A percentile compares a stretch with the other conserved stretches of the same genome.
Conservation (phyloP, 164 flowering plant genomes). For the Stephania yunnanensis region DNA sequence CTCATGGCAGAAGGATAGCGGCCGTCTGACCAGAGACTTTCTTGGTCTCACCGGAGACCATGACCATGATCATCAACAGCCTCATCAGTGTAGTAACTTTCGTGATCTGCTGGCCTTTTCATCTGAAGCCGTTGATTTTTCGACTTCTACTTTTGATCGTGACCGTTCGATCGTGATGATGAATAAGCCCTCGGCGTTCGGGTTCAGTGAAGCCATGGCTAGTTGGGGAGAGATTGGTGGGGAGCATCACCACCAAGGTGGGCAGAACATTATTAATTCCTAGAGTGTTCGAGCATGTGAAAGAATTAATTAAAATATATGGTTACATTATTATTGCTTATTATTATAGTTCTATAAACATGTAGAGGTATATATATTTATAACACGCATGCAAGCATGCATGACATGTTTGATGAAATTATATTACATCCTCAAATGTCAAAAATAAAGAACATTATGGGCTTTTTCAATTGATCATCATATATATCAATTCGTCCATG, state of each 20-base stretch:
- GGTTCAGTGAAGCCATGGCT: constrained; percentile 19
- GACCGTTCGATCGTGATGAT: constrained; percentile 24
- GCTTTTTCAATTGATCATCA: background rate
- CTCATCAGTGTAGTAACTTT: constrained; percentile 13
- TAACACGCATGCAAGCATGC: no score
- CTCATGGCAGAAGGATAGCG: constrained; percentile 40
- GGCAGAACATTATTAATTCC: background rate
- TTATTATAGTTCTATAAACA: background rate
- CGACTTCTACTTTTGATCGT: constrained; percentile 26
- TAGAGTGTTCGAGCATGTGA: no score
- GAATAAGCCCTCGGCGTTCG: constrained; percentile 28
- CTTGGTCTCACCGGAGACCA: constrained; percentile 49
- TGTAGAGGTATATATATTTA: background rate
- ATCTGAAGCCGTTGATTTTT: constrained; percentile 25
- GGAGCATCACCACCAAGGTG: background rate
- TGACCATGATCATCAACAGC: background rate
- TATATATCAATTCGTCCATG: background rate
- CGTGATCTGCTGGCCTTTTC: constrained; percentile 31
- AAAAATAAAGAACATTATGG: background rate
- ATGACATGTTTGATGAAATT: background rate
- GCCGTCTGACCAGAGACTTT: constrained; percentile 70
- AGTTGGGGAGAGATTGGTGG: constrained; percentile 27
- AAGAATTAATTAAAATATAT: no score
- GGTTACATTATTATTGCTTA: background rate
- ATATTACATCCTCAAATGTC: background rate